Percentiles rank a stretch among this genome's conserved stretches.
Conservation (phyloP, 352 stramenopile species). For the Phytopythium chamaehyphon region DNA sequence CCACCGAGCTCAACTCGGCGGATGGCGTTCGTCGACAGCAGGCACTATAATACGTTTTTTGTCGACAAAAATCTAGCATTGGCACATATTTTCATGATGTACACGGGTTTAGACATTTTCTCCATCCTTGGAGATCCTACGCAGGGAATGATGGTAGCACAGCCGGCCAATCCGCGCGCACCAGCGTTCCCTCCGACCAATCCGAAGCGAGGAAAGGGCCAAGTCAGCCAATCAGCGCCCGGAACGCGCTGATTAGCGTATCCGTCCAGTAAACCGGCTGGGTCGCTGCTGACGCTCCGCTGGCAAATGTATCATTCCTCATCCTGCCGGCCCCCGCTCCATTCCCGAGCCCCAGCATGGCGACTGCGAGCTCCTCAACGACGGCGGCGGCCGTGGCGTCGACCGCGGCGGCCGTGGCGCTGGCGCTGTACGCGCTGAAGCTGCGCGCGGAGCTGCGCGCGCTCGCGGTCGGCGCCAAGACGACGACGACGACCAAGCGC, state of each 20-base stretch:
- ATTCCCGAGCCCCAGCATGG: slow-evolving; percentile 13
- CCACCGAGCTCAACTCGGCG: too few species aligned
- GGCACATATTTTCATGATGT: too few species aligned
- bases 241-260: neutral
- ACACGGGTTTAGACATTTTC: too few species aligned
- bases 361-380: slow-evolving; percentile 14
- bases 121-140: too few species aligned
- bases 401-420: slow-evolving; percentile 23
- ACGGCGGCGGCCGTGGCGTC: slow-evolving; percentile 22
- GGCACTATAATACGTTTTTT: too few species aligned
- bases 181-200: too few species aligned
- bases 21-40: too few species aligned
- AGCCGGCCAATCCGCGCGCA: neutral
- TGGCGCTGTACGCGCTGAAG: slow-evolving; percentile 35
- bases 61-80: too few species aligned
- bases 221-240: neutral
- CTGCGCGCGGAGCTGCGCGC: slow-evolving; percentile 19
- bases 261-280: too few species aligned
- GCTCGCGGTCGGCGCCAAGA: slow-evolving; percentile 12
- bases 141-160: too few species aligned
- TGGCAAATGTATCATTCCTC: slow-evolving; percentile 12
- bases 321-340: slow-evolving; percentile 7
- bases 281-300: too few species aligned
- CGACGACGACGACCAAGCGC: slow-evolving; percentile 19
- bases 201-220: too few species aligned